phyloP scores from a whole-genome alignment of 1,284 basidiomycete genomes.

The Trametes hirsuta region DNA sequence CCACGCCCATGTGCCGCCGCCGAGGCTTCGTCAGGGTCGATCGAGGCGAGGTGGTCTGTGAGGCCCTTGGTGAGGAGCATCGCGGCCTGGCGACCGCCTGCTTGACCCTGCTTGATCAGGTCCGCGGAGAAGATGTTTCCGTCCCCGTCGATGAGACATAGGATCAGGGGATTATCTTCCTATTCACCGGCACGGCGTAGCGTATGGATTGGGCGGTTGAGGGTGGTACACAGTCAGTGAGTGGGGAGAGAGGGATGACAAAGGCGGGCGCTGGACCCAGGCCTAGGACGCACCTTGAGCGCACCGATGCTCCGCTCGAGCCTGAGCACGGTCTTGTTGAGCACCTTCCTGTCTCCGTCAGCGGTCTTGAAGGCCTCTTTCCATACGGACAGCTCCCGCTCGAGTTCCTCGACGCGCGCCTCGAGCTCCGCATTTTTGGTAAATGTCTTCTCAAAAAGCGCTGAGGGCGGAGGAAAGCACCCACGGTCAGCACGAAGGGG shows the following conservation, averaged over 20 bases:
- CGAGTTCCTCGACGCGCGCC: conserved; percentile 39
- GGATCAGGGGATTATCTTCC: conserved; percentile 44
- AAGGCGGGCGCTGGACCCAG: neutral
- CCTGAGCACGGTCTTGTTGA: conserved; percentile 32
- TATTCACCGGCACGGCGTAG: conserved; percentile 9
- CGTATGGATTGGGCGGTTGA: too few species aligned
- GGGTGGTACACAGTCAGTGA: neutral
- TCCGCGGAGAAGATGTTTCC: conserved; percentile 50
- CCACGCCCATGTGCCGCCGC: conserved; percentile 30
- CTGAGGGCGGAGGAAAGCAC: conserved; percentile 19
- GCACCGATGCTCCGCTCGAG: conserved; percentile 41
- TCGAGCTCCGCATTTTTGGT: conserved; percentile 37
- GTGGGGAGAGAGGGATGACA: neutral
- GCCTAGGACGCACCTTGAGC: conserved; percentile 34
- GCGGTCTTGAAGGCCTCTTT: conserved; percentile 40
- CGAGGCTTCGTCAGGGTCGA: conserved; percentile 29
- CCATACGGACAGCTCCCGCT: conserved; percentile 43
- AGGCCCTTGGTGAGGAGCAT: conserved; percentile 45
- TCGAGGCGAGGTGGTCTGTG: conserved; percentile 36
- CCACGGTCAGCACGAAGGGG: neutral
- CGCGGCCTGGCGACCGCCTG: conserved; percentile 48
- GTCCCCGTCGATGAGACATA: conserved; percentile 51
- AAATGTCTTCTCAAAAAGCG: conserved; percentile 37
- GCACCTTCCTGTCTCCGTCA: conserved; percentile 36
- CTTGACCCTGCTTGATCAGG: conserved; percentile 42